Percentiles rank a stretch among this genome's conserved stretches.
These are phyloP conservation scores for Rhizopus stolonifer DNA, from an alignment of 371 early-diverging fungal species.

Conservation along the genomic window DNA sequence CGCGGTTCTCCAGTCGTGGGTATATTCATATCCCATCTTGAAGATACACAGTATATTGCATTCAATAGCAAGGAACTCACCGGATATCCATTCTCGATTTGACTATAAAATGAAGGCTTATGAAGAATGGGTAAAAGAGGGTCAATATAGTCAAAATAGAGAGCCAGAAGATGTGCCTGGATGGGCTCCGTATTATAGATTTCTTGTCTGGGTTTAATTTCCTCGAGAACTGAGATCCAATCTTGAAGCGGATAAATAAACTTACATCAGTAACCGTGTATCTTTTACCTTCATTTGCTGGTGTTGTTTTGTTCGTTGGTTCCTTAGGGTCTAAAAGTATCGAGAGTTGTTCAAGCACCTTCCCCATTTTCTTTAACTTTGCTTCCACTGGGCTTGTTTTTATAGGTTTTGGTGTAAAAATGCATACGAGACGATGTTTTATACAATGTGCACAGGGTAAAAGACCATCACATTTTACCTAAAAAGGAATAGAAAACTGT, in stretches of 20 bases:
- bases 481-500: no score
- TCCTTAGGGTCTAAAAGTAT: conserved; percentile 7
- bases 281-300: neutral
- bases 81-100: conserved; percentile 6
- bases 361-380: conserved; percentile 11
- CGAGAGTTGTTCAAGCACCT: conserved; percentile 17
- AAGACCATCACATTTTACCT: no score
- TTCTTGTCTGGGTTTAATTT: neutral
- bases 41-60: conserved; percentile 34
- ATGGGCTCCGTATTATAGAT: no score
- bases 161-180: conserved; percentile 41
- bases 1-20: conserved; percentile 21
- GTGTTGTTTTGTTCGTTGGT: neutral
- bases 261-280: neutral
- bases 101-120: conserved; percentile 39
- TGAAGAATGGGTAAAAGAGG: conserved; percentile 66
- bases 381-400: no score
- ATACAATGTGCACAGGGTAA: no score
- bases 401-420: no score
- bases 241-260: no score
- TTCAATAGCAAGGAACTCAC: conserved; percentile 18
- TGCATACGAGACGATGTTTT: no score
- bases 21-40: conserved; percentile 24
- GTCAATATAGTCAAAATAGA: conserved; percentile 69
- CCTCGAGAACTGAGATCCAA: no score